Evolutionary conservation across 768 basidiomycete species (phyloP), one percentile per base, ranked within the genome.

Genomic region (Xerocomellus chrysenteron): DNA sequence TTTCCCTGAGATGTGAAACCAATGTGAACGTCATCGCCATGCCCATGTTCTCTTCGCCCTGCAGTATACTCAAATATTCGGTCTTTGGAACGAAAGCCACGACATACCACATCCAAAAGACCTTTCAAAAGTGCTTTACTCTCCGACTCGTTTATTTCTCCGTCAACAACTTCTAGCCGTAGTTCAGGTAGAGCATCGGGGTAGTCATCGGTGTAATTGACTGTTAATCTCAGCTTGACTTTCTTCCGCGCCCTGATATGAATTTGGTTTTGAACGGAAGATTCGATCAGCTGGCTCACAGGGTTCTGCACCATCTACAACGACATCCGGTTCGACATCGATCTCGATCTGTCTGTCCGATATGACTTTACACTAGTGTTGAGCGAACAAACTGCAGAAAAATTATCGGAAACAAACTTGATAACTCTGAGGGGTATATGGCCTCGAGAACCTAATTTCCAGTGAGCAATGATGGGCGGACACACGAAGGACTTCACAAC

Each of bases 1-100:
- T 78, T 72, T 98, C 94, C 60, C 90, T 80, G 44, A 97, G 80
- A 64, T 90, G 87, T 0, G 90, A 88, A 12, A 94, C 87, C 17
- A 99, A 78, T 0, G 96, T 94, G 68, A 97, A 99, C 17, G 94
- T 95, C 94, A 98, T 98, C 3, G 97, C 94, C 88, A 95, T 95
- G 42, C 93, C 93, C 21, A 92, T 66, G 70, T 90, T 94, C 67
- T 94, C 92, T 67, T 88, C 82, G 53, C 89, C 90, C 88, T 91
- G 55, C 33, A 47, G 39, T 24, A 35, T 30, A 36, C 47, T 56
- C 52, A 32, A 50, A 35, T 19, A 39, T n/a, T 35, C 35, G 11
- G 14, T 21, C 30, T 16, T 32, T 35, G 40, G 42, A 41, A 42
- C 56, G 32, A 52, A 41, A 30, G 14, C 40, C 74, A 2, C 5